Base-by-base conservation (phyloP, 441 rosid genomes). In the Mallotus japonicus region DNA sequence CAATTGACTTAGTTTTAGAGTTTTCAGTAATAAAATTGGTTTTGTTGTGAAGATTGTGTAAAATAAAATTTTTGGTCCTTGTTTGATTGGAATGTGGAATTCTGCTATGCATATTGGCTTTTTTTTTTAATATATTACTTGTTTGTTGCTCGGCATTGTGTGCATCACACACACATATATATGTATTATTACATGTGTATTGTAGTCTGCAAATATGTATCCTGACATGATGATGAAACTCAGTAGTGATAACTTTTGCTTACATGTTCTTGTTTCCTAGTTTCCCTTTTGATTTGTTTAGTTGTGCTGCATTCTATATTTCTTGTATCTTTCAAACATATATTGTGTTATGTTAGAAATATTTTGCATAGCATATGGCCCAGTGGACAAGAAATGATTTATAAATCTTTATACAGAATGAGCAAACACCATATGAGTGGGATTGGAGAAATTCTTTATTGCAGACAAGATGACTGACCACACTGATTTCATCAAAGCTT, bases 381-480 rank as follows among this genome's bases (percentile, higher is more conserved):
- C 8, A 16, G 56, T 67, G 16, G 58, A 67, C 51, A 0, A 40
- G 15, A 34, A 55, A 37, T 13, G 19, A 22, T 34, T 54, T 56
- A n/a, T 19, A 34, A 54, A 12, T 37, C 51, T 6, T 68, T 54
- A 9, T 69, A 20, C 73, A 57, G 55, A 58, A 70, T 70, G 73
- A 22, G 56, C 22, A 57, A 70, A 58, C 22, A 4, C 44, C 42
- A 8, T 46, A 37, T 12, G 0, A 9, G 28, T 19, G 14, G 64
- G 19, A 46, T 14, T 14, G 24, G 44, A 69, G 55, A 57, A 57
- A 44, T 15, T 14, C 14, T 57, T 12, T 2, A 19, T 19, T 19
- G 44, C 1, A 19, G 62, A 57, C 53, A 42, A 69, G 72, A 6
- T 32, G 5, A 28, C 14, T 62, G 62, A 68, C 12, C 57, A 44